Base-by-base conservation (phyloP, 2,329 filamentous ascomycete species). In the Stemphylium beticola region DNA sequence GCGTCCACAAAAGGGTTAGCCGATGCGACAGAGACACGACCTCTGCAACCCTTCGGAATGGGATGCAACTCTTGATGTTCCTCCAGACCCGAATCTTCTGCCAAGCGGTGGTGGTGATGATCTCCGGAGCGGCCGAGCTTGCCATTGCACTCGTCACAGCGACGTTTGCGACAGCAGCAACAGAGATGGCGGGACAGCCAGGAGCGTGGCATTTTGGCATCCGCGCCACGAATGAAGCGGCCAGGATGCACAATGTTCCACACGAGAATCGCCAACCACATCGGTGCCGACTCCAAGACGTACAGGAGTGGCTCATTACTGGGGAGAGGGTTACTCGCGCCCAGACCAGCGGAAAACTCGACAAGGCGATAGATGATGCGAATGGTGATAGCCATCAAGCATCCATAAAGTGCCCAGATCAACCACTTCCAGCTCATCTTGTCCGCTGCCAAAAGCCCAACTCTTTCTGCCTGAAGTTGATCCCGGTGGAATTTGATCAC, bases 251-350 rank as follows among this genome's bases (percentile, higher is more conserved):
- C 51, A 15, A 62, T 40, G 40, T 61, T 64, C 58, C 57, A 62
- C 24, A 68, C 51, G 0, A 68, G 9, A 18, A 67, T 53, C 8
- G 63, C 64, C 17, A 85, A 46, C 47, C 82, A 74, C 80, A 87
- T 86, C 3, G 84, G 83, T 2, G 81, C 66, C 0, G 82, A 82
- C 65, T 87, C 84, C 57, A 77, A 80, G 2, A 69, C 67, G 56
- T 82, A 83, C 33, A 81, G 76, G 62, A 83, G 86, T 4, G 66
- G 77, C 64, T 86, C 83, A 59, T 83, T 76, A 39, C 69, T 77
- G 1, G 81, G 77, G 26, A 83, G 73, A 0, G 74, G 72, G 64
- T 81, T 82, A 29, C 71, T 61, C n/a, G 51, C 12, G 41, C 68
- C 68, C 32, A 81, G 61, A 24, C 81, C 81, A 2, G 73, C 72